A percentile compares a stretch with the other conserved stretches of the same genome.
These are phyloP conservation scores for Corinectria fuckeliana DNA, from an alignment of 2,329 filamentous ascomycete species.

Conservation along the genomic window DNA sequence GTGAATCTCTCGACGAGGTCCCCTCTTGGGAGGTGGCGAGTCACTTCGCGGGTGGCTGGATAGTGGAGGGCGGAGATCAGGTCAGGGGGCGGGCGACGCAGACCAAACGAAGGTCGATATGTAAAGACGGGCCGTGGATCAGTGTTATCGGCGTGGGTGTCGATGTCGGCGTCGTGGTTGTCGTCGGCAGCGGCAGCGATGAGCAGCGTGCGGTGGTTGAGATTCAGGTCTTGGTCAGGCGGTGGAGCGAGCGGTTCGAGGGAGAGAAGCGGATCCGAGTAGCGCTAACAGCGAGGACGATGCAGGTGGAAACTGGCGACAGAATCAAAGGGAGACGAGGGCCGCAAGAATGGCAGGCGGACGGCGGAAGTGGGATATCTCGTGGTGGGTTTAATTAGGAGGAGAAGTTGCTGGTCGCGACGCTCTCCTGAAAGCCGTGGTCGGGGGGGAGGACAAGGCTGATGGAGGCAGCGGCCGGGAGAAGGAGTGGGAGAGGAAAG, in stretches of 20 bases:
- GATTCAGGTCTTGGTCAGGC: conserved; percentile 31
- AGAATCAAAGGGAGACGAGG: background rate
- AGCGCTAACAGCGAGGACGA: conserved; percentile 19
- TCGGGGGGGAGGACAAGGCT: conserved; percentile 15
- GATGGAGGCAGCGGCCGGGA: conserved; percentile 19
- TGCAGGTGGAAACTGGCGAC: background rate
- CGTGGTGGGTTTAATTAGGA: conserved; percentile 1
- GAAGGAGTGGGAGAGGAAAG: conserved; percentile 17
- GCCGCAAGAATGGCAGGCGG: background rate
- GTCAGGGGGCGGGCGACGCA: conserved; percentile 8
- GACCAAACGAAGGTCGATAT: background rate
- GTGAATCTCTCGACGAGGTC: conserved; percentile 26
- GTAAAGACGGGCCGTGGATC: conserved; percentile 4
- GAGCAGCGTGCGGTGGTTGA: conserved; percentile 23
- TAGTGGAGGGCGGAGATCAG: conserved; percentile 14
- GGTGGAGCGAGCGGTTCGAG: conserved; percentile 39
- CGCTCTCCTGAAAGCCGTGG: conserved; percentile 10
- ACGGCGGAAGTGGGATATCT: background rate
- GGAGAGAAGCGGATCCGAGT: conserved; percentile 33
- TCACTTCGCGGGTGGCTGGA: conserved; percentile 29
- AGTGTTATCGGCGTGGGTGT: conserved; percentile 9
- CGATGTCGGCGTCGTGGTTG: conserved; percentile 7
- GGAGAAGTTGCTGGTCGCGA: conserved; percentile 5
- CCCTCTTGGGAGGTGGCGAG: conserved; percentile 12
- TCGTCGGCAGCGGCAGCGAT: conserved; percentile 22